Percentiles rank a stretch among this genome's conserved stretches.
These are phyloP conservation scores for Iris macrosiphon DNA, from an alignment of 106 monocot species.

Conservation along the genomic window DNA sequence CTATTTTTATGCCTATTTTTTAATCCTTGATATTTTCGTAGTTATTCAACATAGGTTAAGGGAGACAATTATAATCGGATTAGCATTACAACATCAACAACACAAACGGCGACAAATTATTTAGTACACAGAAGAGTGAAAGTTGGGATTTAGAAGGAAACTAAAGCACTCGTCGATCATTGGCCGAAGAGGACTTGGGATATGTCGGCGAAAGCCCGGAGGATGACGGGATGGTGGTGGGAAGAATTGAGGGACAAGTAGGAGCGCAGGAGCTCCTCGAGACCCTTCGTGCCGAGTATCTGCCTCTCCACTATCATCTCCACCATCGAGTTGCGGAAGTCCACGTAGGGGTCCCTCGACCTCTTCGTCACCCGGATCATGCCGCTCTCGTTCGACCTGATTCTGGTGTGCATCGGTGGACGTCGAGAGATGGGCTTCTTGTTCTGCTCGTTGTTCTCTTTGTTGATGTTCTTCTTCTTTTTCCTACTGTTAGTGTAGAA, in stretches of 20 bases:
- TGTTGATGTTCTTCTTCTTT: neutral
- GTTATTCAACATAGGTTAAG: too few species aligned
- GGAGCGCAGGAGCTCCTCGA: conserved; percentile 34
- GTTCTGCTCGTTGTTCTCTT: neutral
- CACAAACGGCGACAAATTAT: too few species aligned
- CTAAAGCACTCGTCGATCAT: conserved; percentile 3
- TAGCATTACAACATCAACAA: too few species aligned
- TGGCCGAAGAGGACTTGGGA: conserved; percentile 29
- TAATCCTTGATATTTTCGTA: too few species aligned
- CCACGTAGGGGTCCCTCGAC: conserved; percentile 42
- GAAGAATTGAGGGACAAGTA: conserved; percentile 39
- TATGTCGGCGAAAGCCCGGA: conserved; percentile 52
- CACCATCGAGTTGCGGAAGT: conserved; percentile 52
- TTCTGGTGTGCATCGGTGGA: too few species aligned
- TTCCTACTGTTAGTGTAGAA: conserved; percentile 32
- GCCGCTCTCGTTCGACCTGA: conserved; percentile 6
- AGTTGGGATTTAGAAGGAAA: too few species aligned
- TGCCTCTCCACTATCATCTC: conserved; percentile 58
- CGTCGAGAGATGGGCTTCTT: too few species aligned
- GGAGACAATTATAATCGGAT: too few species aligned
- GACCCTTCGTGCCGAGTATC: conserved; percentile 20
- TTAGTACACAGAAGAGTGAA: too few species aligned
- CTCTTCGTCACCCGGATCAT: conserved; percentile 40
- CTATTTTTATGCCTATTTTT: too few species aligned
- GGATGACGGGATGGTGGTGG: conserved; percentile 41